phyloP scores from a whole-genome alignment of 192 early-diverging fungal genomes.

The Mortierella claussenii region DNA sequence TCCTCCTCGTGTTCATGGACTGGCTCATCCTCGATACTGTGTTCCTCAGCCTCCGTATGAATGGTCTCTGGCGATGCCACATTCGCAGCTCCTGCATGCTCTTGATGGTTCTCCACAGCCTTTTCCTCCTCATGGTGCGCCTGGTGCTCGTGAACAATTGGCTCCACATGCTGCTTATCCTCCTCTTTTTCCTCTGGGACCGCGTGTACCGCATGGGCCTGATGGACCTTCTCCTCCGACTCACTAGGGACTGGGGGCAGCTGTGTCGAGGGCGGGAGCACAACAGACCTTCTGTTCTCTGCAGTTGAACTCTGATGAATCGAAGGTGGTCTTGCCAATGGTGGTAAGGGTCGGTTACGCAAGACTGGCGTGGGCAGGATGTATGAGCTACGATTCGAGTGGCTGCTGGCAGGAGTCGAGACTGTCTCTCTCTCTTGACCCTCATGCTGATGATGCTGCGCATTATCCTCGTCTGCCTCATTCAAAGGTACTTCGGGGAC shows the following conservation, averaged over 20 bases:
- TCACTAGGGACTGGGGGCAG: conserved; percentile 28
- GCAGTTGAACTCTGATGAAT: conserved; percentile 36
- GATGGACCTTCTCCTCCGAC: neutral
- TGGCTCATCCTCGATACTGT: neutral
- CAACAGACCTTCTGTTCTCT: conserved; percentile 22
- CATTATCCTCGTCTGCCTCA: conserved; percentile 10
- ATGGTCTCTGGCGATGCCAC: conserved; percentile 10
- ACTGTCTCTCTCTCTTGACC: neutral
- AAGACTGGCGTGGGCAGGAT: conserved; percentile 41
- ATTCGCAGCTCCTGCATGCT: neutral
- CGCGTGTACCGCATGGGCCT: neutral
- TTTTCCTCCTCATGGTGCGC: neutral
- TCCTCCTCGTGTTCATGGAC: too few species aligned
- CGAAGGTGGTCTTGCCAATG: conserved; percentile 52
- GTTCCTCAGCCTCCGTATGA: conserved; percentile 9
- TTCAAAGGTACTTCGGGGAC: conserved; percentile 35
- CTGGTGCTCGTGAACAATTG: neutral
- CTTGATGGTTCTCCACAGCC: neutral
- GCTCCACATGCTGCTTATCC: too few species aligned
- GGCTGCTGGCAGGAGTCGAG: neutral
- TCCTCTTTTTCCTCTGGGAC: neutral
- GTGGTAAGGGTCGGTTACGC: conserved; percentile 32
- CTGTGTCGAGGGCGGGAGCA: conserved; percentile 5
- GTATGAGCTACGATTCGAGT: conserved; percentile 34
- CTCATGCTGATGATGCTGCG: neutral